Evolutionary conservation across 176 grass and related monocot genomes (phyloP).

Genomic region (Puya raimondii): DNA sequence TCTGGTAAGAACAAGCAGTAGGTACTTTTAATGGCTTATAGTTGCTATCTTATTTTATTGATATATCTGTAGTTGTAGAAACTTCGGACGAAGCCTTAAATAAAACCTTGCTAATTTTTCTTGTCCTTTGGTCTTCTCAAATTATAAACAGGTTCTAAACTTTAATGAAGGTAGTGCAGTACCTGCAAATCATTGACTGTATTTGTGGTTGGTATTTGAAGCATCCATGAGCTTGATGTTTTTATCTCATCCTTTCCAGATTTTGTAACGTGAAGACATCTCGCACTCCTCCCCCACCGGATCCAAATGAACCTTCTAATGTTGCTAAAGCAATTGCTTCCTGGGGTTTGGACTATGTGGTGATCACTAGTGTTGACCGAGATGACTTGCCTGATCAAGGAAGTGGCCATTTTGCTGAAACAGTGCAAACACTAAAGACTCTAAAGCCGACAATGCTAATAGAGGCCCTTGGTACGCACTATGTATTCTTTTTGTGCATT

Average conservation of each 20-base stretch:
- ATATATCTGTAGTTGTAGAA: slow-evolving; percentile 7
- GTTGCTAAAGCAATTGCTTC: slow-evolving; percentile 93
- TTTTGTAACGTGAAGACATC: slow-evolving; percentile 99
- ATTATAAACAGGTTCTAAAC: too few species aligned
- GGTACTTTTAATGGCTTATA: too few species aligned
- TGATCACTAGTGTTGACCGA: slow-evolving; percentile 92
- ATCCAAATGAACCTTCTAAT: slow-evolving; percentile 83
- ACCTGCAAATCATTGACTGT: not conserved
- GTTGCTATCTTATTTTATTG: too few species aligned
- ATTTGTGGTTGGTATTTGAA: not conserved
- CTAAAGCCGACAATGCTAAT: slow-evolving; percentile 85
- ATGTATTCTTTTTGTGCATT: slow-evolving; percentile 12
- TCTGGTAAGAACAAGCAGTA: too few species aligned
- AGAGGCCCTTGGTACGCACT: slow-evolving; percentile 74
- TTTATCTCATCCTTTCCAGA: slow-evolving; percentile 25
- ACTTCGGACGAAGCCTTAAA: not conserved
- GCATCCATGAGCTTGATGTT: not conserved
- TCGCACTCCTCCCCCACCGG: slow-evolving; percentile 76
- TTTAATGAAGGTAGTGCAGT: too few species aligned
- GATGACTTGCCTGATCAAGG: slow-evolving; percentile 93
- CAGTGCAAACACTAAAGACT: slow-evolving; percentile 64
- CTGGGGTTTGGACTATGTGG: slow-evolving; percentile 93
- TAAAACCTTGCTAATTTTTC: not conserved
- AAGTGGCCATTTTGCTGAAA: slow-evolving; percentile 87
- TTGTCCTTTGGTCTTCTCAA: too few species aligned